phyloP scores from a whole-genome alignment of 2,329 filamentous ascomycete genomes.

The Malbranchea cinnamomea region DNA sequence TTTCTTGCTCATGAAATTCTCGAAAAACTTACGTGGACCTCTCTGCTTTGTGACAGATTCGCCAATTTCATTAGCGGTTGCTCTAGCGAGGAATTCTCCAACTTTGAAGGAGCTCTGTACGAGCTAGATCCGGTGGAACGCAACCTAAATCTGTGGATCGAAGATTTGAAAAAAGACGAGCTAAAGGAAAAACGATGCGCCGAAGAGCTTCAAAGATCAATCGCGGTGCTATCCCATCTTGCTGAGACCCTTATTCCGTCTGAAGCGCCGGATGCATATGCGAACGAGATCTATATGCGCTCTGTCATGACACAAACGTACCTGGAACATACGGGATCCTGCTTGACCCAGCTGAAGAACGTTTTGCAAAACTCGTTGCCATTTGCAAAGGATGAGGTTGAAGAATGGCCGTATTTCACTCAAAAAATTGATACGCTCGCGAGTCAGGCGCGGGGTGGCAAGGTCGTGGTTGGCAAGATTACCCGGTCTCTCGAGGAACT shows the following conservation, averaged over 20 bases:
- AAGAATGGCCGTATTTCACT: constrained; percentile 52
- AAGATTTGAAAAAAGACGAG: constrained; percentile 68
- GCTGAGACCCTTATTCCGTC: constrained; percentile 62
- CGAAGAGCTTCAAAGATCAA: constrained; percentile 65
- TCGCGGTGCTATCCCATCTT: constrained; percentile 75
- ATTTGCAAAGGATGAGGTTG: constrained; percentile 48
- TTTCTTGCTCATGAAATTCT: constrained; percentile 68
- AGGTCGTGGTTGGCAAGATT: constrained; percentile 69
- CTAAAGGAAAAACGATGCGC: constrained; percentile 73
- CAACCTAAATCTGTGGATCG: constrained; percentile 76
- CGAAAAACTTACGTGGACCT: constrained; percentile 74
- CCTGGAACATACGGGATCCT: constrained; percentile 60
- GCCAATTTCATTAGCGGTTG: constrained; percentile 66
- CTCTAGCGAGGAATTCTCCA: constrained; percentile 60
- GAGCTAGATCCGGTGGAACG: constrained; percentile 87
- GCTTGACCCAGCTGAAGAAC: constrained; percentile 46
- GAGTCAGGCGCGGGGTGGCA: constrained; percentile 63
- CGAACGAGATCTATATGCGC: constrained; percentile 66
- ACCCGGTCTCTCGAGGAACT: constrained; percentile 65
- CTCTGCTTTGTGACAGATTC: constrained; percentile 70
- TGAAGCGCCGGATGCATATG: constrained; percentile 56
- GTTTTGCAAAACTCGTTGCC: constrained; percentile 53
- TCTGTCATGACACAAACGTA: constrained; percentile 63
- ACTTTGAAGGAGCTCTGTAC: constrained; percentile 64
- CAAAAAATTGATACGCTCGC: constrained; percentile 58